Evolutionary conservation across 257 asterid genomes (phyloP), one percentile per base, ranked within the genome.

Genomic region (Fraxinus cuspidata): DNA sequence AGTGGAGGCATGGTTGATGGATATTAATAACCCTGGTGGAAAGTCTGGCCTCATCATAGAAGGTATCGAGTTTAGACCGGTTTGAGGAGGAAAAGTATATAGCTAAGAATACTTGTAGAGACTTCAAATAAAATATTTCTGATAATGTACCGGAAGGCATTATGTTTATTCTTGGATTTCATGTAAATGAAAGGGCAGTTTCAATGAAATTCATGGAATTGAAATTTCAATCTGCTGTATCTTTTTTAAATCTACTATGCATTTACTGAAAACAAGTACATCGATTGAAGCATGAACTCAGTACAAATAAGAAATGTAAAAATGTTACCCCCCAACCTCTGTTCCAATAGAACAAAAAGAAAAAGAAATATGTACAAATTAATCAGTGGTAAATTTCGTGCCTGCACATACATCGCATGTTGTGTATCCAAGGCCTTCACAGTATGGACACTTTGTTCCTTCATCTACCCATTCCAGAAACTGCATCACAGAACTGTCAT

Each of bases 381-480:
- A 81, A 18, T 79, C 75, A 47, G 37, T 40, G 2, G 73, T 27
- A 16, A 21, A 27, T 35, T 75, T 84, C 71, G 27, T 84, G 38
- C 91, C 97, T 60, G 83, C 82, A 81, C 99, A 93, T 32, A 78
- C 85, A 74, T 96, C 99, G 29, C 97, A 96, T 3, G 81, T 69
- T 51, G 74, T 69, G 87, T 79, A 86, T 66, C 98, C 98, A 8
- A 79, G 84, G 75, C 99, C 99, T 72, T 85, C 92, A 79, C 98
- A 93, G 79, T 95, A 95, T 0, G 97, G 92, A 74, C 98, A 95
- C 79, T 93, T 91, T 19, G 87, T 66, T 77, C 89, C 96, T 86
- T 96, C 98, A 32, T 84, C 99, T 32, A 96, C 77, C 98, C 97
- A 96, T 83, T 96, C 99, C 88, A 89, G 29, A 82, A 96, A 96